phyloP scores from a whole-genome alignment of 768 basidiomycete genomes.

The Boletellus emodensis region DNA sequence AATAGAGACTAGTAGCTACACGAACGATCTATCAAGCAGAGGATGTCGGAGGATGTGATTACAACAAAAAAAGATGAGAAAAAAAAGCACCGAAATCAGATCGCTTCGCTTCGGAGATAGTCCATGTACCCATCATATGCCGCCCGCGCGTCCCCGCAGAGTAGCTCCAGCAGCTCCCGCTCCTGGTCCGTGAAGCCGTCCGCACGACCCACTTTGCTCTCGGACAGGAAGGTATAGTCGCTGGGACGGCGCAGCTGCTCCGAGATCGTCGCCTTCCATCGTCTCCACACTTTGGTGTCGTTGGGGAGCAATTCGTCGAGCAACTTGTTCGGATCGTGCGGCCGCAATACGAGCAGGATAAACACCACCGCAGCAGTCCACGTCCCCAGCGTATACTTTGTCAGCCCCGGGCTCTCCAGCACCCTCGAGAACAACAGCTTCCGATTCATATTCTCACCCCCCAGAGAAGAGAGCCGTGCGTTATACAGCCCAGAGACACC shows the following conservation, averaged over 20 bases:
- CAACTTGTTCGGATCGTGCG: constrained; percentile 2
- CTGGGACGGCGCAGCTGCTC: not conserved
- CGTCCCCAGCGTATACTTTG: constrained; percentile 13
- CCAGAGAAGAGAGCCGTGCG: constrained; percentile 26
- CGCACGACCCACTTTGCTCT: too few relatives aligned
- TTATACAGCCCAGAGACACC: constrained; percentile 28
- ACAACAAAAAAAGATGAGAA: too few relatives aligned
- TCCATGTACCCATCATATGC: constrained; percentile 13
- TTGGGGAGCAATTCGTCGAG: constrained; percentile 18
- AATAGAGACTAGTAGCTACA: too few relatives aligned
- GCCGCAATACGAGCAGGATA: constrained; percentile 10
- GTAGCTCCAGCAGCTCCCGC: constrained; percentile 3
- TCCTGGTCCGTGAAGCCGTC: constrained; percentile 9
- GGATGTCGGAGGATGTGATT: too few relatives aligned
- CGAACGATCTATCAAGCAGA: too few relatives aligned
- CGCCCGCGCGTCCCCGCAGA: constrained; percentile 11
- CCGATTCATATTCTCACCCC: constrained; percentile 19
- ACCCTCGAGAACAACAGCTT: constrained; percentile 11
- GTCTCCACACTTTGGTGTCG: constrained; percentile 19
- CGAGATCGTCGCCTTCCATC: constrained; percentile 16
- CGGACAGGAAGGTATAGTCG: not conserved
- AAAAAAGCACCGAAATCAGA: too few relatives aligned
- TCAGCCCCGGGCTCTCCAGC: constrained; percentile 11
- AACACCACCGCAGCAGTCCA: constrained; percentile 19
- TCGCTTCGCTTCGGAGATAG: too few relatives aligned